Conservation (phyloP, 2,329 filamentous ascomycete species). For the Exserohilum turcica region DNA sequence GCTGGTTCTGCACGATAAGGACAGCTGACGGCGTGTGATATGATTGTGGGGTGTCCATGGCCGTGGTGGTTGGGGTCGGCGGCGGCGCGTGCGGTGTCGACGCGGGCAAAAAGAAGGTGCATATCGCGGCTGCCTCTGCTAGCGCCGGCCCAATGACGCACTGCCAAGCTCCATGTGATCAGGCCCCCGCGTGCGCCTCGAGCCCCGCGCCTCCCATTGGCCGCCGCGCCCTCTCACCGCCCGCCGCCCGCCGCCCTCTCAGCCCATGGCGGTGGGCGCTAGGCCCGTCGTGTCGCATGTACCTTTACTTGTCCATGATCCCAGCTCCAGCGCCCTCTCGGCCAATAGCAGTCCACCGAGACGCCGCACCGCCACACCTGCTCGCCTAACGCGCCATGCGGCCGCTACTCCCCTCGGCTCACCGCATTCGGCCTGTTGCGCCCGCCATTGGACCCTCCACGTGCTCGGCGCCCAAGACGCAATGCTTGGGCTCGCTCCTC, state of each 20-base stretch:
- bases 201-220: background rate
- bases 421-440: too few species aligned
- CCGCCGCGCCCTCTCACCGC: constrained; percentile 4
- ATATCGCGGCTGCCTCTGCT: constrained; percentile 12
- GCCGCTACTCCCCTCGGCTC: too few species aligned
- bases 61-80: background rate
- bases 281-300: too few species aligned
- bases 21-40: constrained; percentile 27
- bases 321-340: too few species aligned
- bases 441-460: background rate
- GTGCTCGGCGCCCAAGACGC: background rate
- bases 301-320: too few species aligned
- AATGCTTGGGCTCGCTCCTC: too few species aligned
- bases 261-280: too few species aligned
- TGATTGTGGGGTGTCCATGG: constrained; percentile 21
- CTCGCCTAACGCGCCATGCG: too few species aligned
- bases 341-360: too few species aligned
- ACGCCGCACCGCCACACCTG: background rate
- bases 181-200: background rate
- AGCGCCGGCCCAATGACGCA: constrained; percentile 11
- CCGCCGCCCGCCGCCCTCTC: background rate
- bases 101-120: background rate
- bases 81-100: background rate
- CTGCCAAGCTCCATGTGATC: constrained; percentile 10
- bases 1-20: constrained; percentile 16